A percentile compares a stretch with the other conserved stretches of the same genome.
These are phyloP conservation scores for Stephania yunnanensis DNA, from an alignment of 164 flowering plant genomes.

Conservation along the genomic window DNA sequence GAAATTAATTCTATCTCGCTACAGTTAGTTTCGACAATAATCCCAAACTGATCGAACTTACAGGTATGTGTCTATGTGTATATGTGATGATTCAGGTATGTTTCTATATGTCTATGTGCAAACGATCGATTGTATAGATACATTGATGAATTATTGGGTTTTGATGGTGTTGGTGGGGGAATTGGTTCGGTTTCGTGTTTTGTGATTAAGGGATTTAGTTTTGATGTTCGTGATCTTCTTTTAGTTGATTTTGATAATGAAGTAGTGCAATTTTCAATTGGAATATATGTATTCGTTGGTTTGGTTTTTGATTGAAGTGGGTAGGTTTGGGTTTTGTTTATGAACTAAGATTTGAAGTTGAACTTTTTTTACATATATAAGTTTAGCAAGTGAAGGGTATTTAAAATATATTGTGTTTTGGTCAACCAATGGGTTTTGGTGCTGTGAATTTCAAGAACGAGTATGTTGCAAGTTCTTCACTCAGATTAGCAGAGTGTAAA, in stretches of 20 bases:
- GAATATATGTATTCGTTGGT: not conserved
- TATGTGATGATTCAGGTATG: too few relatives aligned
- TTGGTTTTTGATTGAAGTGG: too few relatives aligned
- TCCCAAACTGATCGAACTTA: too few relatives aligned
- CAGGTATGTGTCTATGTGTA: too few relatives aligned
- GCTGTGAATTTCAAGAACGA: not conserved
- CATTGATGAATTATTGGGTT: not conserved
- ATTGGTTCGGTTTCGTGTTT: not conserved
- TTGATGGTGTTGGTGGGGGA: not conserved
- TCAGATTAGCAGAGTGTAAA: conserved; percentile 6
- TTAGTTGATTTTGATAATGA: not conserved
- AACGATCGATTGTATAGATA: not conserved
- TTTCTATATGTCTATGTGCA: too few relatives aligned
- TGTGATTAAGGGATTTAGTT: too few relatives aligned
- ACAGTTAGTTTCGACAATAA: too few relatives aligned
- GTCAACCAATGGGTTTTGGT: not conserved
- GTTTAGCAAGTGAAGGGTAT: not conserved
- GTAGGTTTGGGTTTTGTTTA: not conserved
- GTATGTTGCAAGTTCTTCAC: not conserved
- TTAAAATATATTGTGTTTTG: not conserved
- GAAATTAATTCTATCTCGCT: too few relatives aligned
- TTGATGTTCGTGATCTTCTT: not conserved
- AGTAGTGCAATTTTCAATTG: not conserved
- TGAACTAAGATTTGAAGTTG: not conserved
- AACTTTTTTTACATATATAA: too few relatives aligned